Conservation (phyloP, 1,139 yeast genomes). For the Saccharomyces hybrid region DNA sequence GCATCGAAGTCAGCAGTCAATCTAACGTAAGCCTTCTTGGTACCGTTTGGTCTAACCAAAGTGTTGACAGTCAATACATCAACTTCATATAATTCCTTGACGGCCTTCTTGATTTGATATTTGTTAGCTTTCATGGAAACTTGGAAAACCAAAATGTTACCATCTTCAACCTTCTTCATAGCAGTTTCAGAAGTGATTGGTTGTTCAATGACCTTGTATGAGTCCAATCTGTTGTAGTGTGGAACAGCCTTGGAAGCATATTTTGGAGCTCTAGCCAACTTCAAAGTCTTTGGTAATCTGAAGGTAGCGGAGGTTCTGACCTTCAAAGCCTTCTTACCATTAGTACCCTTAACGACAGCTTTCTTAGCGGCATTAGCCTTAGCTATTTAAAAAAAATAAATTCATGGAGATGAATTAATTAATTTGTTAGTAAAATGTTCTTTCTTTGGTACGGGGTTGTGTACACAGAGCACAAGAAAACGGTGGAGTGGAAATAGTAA, state of each 20-base stretch:
- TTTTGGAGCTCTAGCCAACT: constrained; percentile 89
- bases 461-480: neutral
- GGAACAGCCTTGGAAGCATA: constrained; percentile 95
- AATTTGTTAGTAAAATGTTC: constrained; percentile 6
- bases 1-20: constrained; percentile 99
- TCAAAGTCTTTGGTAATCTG: constrained; percentile 97
- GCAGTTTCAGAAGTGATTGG: constrained; percentile 99
- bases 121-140: constrained; percentile 96
- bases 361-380: constrained; percentile 98
- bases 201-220: constrained; percentile 87
- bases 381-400: constrained; percentile 22
- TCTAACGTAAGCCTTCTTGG: constrained; percentile 99
- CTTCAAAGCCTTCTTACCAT: constrained; percentile 84
- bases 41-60: constrained; percentile 96
- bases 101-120: constrained; percentile 96
- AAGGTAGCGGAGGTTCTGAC: constrained; percentile 93
- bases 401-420: neutral
- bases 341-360: constrained; percentile 97
- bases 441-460: neutral
- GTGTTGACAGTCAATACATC: constrained; percentile 94
- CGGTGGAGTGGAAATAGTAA: neutral
- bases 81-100: constrained; percentile 96
- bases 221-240: constrained; percentile 94
- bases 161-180: constrained; percentile 98
- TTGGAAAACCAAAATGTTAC: constrained; percentile 98